Conservation (phyloP, 768 basidiomycete species). For the Suillus spraguei region DNA sequence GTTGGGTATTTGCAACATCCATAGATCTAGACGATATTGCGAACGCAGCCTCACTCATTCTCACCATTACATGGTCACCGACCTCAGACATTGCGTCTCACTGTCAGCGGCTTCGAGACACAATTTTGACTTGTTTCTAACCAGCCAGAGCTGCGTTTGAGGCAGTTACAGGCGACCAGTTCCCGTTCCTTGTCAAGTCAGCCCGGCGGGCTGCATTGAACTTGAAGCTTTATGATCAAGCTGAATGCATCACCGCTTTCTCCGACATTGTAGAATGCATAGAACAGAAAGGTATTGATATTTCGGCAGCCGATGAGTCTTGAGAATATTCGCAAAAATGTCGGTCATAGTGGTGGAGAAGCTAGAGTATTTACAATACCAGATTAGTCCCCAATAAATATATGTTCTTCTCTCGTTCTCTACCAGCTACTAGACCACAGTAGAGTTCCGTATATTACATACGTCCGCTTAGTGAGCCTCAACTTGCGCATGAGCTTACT, state of each 20-base stretch:
- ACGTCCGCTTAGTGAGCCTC: no score
- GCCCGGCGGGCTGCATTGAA: not conserved
- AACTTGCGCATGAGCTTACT: no score
- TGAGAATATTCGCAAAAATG: not conserved
- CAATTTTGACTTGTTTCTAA: slow-evolving; percentile 8
- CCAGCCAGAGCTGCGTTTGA: not conserved
- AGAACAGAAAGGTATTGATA: no score
- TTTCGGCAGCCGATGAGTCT: not conserved
- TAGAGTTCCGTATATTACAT: no score
- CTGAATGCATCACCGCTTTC: not conserved
- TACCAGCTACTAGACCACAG: no score
- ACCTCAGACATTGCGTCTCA: not conserved
- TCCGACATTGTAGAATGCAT: not conserved
- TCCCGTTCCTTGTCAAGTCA: not conserved
- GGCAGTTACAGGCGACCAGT: not conserved
- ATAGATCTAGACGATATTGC: slow-evolving; percentile 8
- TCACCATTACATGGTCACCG: slow-evolving; percentile 7
- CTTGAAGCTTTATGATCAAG: not conserved
- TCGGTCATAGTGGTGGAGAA: not conserved
- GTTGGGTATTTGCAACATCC: slow-evolving; percentile 13
- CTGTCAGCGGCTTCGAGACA: slow-evolving; percentile 5
- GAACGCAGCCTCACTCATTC: slow-evolving; percentile 7
- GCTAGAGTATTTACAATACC: not conserved
- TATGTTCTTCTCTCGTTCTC: no score
- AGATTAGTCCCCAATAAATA: no score